These are phyloP conservation scores for Metarhizium brunneum DNA, from an alignment of 2,329 filamentous ascomycete species.

Conservation along the genomic window DNA sequence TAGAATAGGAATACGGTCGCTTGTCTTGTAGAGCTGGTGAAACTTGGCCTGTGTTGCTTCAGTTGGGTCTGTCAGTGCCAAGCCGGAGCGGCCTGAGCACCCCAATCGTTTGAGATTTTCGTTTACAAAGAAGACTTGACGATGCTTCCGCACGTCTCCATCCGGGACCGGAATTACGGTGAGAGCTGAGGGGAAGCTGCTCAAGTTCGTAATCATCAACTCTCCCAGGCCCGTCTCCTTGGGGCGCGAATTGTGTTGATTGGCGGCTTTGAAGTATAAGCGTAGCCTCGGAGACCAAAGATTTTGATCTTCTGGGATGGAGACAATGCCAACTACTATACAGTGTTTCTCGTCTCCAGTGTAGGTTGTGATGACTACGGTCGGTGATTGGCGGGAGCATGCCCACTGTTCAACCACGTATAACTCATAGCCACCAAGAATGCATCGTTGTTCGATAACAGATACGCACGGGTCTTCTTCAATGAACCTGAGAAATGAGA, in stretches of 20 bases:
- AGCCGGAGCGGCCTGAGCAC: conserved; percentile 80
- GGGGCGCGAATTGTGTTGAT: conserved; percentile 74
- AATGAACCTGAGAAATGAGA: conserved; percentile 49
- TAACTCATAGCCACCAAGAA: conserved; percentile 76
- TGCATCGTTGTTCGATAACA: conserved; percentile 61
- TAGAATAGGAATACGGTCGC: conserved; percentile 69
- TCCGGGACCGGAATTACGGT: conserved; percentile 87
- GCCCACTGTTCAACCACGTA: conserved; percentile 98
- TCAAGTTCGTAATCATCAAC: conserved; percentile 89
- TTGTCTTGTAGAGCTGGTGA: conserved; percentile 79
- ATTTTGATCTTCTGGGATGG: conserved; percentile 69
- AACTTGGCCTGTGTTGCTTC: conserved; percentile 85
- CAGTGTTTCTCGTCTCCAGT: conserved; percentile 76
- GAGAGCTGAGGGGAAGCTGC: conserved; percentile 81
- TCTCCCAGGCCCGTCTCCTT: conserved; percentile 76
- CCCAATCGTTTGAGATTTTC: conserved; percentile 87
- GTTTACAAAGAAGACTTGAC: conserved; percentile 83
- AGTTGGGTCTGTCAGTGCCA: conserved; percentile 71
- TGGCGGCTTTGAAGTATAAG: conserved; percentile 78
- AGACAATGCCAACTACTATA: conserved; percentile 71
- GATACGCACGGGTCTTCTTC: conserved; percentile 73
- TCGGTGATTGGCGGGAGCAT: conserved; percentile 82
- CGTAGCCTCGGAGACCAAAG: conserved; percentile 72
- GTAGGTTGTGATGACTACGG: conserved; percentile 85
- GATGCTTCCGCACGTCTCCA: conserved; percentile 72